Evolutionary conservation across 139 green algal species (phyloP).

Genomic region (Coccomyxa sp.): DNA sequence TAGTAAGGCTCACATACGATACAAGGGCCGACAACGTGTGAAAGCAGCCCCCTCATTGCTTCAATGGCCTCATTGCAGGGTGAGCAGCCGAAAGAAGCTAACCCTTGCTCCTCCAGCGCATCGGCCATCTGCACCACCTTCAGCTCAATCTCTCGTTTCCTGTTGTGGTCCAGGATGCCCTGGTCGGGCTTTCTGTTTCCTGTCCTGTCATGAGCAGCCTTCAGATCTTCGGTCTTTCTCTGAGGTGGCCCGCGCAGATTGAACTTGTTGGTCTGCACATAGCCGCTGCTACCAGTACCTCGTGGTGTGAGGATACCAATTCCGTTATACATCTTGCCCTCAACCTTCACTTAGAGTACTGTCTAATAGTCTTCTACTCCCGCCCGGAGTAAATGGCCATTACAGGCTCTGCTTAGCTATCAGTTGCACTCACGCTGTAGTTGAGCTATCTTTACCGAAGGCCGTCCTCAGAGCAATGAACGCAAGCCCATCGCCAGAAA

Average conservation of each 20-base stretch:
- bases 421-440: too few species aligned
- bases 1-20: background rate
- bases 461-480: too few species aligned
- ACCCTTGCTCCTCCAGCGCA: conserved; percentile 84
- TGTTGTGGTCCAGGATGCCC: conserved; percentile 90
- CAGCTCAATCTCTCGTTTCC: conserved; percentile 91
- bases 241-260: conserved; percentile 59
- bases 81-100: conserved; percentile 6
- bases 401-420: too few species aligned
- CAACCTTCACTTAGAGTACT: too few species aligned
- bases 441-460: too few species aligned
- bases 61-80: background rate
- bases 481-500: too few species aligned
- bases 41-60: background rate
- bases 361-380: too few species aligned
- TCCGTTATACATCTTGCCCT: conserved; percentile 45
- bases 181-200: conserved; percentile 59
- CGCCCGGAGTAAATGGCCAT: too few species aligned
- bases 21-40: background rate
- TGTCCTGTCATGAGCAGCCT: background rate
- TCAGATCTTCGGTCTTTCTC: conserved; percentile 7
- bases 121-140: conserved; percentile 76
- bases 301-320: conserved; percentile 90
- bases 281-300: conserved; percentile 88
- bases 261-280: conserved; percentile 96